phyloP scores from a whole-genome alignment of 768 basidiomycete species.

The Macrolepiota fuliginosa region DNA sequence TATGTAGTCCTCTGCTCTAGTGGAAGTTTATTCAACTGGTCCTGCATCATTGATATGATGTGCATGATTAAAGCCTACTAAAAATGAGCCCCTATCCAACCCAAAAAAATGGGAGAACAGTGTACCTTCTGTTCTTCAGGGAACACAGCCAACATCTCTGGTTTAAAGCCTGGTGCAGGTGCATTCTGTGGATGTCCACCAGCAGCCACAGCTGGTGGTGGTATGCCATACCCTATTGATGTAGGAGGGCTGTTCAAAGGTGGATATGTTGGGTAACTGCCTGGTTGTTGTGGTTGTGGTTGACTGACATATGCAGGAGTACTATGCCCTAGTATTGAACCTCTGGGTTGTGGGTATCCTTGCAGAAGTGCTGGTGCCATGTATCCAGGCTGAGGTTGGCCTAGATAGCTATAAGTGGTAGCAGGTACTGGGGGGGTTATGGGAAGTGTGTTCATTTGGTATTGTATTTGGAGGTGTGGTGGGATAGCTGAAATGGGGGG shows the following conservation, averaged over 20 bases:
- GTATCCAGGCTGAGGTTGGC: constrained; percentile 8
- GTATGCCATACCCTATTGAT: constrained; percentile 15
- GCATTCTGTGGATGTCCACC: constrained; percentile 1
- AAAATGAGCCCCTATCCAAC: background rate
- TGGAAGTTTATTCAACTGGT: constrained; percentile 76
- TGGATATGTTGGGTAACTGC: constrained; percentile 19
- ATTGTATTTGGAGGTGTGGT: constrained; percentile 39
- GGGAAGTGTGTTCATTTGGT: constrained; percentile 33
- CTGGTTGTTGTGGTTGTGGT: constrained; percentile 12
- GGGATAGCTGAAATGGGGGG: constrained; percentile 43
- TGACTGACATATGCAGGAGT: constrained; percentile 14
- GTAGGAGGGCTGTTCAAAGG: constrained; percentile 17
- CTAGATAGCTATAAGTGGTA: constrained; percentile 23
- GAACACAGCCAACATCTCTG: constrained; percentile 55
- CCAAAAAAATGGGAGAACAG: background rate
- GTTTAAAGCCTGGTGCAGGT: constrained; percentile 13
- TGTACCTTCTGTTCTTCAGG: constrained; percentile 69
- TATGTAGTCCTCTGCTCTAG: constrained; percentile 73
- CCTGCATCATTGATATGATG: constrained; percentile 78
- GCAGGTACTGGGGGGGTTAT: constrained; percentile 25
- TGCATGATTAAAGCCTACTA: constrained; percentile 70
- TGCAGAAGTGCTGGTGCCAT: constrained; percentile 8
- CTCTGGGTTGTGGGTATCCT: constrained; percentile 16
- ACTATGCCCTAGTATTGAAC: constrained; percentile 10
- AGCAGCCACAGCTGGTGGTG: constrained; percentile 25